Percentiles rank a stretch among this genome's conserved stretches.
Conservation (phyloP, 1,284 basidiomycete species). For the Puccinia polysora region DNA sequence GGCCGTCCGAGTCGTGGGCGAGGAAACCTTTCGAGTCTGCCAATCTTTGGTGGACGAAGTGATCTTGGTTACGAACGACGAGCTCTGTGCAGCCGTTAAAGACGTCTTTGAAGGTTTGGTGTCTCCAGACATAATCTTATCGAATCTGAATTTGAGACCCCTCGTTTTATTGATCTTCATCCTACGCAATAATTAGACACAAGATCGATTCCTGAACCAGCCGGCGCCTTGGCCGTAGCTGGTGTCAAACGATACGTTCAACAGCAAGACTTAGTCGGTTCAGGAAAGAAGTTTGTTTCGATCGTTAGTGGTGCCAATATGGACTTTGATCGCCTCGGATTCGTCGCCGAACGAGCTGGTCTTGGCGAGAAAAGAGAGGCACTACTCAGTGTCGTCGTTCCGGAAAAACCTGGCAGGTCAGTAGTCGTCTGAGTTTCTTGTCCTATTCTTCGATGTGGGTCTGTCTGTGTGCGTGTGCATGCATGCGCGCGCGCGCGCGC, state of each 20-base stretch:
- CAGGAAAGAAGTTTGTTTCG: constrained; percentile 80
- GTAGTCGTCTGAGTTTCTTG: constrained; percentile 46
- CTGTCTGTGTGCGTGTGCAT: too few relatives aligned
- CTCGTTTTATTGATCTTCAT: too few relatives aligned
- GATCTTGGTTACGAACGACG: constrained; percentile 84
- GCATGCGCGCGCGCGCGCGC: too few relatives aligned
- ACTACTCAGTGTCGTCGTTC: constrained; percentile 84
- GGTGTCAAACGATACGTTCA: constrained; percentile 84
- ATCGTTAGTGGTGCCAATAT: constrained; percentile 96
- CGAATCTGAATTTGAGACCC: too few relatives aligned
- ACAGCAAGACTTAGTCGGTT: constrained; percentile 71
- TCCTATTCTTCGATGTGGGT: too few relatives aligned
- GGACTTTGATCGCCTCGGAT: constrained; percentile 94
- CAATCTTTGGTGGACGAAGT: constrained; percentile 77
- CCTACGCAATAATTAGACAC: constrained; percentile 63
- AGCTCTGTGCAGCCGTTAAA: constrained; percentile 97
- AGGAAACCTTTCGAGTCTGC: constrained; percentile 90
- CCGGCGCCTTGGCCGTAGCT: constrained; percentile 89
- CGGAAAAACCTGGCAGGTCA: constrained; percentile 82
- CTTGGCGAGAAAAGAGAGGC: constrained; percentile 93
- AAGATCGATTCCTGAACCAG: constrained; percentile 88
- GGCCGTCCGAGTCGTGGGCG: constrained; percentile 92
- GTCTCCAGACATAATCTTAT: too few relatives aligned
- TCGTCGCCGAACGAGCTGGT: constrained; percentile 95
- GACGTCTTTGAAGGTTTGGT: constrained; percentile 89